Conservation (phyloP, 1,284 basidiomycete genomes). For the Ustilago tritici region DNA sequence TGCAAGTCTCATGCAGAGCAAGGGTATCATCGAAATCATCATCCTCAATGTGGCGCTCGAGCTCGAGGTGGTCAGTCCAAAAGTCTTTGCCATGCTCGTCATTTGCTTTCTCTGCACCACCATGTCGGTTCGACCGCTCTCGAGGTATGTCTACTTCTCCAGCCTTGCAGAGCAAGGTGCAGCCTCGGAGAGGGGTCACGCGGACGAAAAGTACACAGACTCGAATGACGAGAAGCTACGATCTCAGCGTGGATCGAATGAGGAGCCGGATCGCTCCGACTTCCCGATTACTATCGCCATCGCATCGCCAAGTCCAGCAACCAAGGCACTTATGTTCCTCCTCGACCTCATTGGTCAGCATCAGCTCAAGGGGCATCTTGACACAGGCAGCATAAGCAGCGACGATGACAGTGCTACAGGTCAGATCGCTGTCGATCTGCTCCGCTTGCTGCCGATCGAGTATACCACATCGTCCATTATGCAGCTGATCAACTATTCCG, state of each 20-base stretch:
- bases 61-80: constrained; percentile 39
- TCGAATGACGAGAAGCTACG: neutral
- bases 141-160: constrained; percentile 47
- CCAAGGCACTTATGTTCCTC: constrained; percentile 49
- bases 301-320: constrained; percentile 47
- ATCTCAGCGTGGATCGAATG: neutral
- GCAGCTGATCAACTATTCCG: constrained; percentile 48
- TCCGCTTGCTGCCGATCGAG: constrained; percentile 47
- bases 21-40: constrained; percentile 60
- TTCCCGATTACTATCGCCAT: constrained; percentile 53
- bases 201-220: constrained; percentile 7
- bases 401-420: constrained; percentile 4
- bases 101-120: constrained; percentile 53
- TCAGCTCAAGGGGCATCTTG: neutral
- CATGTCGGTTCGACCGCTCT: constrained; percentile 46
- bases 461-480: constrained; percentile 51
- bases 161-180: constrained; percentile 15
- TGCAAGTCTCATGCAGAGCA: constrained; percentile 53
- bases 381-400: neutral
- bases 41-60: constrained; percentile 53
- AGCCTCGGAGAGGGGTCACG: neutral
- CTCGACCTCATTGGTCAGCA: constrained; percentile 39
- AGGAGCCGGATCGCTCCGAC: constrained; percentile 10
- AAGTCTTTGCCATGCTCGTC: constrained; percentile 56
- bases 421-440: constrained; percentile 45